Conservation (phyloP, 225 moss, liverwort and hornwort species). For the Anthoceros angustus region DNA sequence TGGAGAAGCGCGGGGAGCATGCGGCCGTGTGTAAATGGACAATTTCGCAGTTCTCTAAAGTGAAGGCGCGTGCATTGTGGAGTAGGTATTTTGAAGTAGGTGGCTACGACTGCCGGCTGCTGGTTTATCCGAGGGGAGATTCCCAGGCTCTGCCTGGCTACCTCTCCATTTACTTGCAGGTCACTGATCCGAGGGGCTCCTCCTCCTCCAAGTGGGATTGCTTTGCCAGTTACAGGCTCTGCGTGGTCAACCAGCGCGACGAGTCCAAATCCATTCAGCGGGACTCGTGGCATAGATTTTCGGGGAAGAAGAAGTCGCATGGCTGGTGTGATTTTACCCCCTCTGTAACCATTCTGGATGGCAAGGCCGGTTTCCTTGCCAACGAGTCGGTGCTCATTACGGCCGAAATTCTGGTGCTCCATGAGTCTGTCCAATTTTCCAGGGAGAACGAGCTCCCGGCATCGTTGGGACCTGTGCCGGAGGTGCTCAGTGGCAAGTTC, state of each 20-base stretch:
- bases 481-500: slow-evolving; percentile 98
- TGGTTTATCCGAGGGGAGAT: slow-evolving; percentile 93
- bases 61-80: slow-evolving; percentile 89
- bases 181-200: slow-evolving; percentile 90
- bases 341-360: slow-evolving; percentile 70
- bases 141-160: slow-evolving; percentile 99
- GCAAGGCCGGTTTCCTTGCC: slow-evolving; percentile 75
- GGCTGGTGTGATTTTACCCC: slow-evolving; percentile 99
- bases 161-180: slow-evolving; percentile 93
- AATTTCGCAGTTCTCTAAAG: slow-evolving; percentile 89
- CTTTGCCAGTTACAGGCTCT: slow-evolving; percentile 92
- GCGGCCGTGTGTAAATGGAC: slow-evolving; percentile 98
- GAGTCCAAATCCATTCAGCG: slow-evolving; percentile 91
- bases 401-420: slow-evolving; percentile 86
- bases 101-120: slow-evolving; percentile 93
- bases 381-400: slow-evolving; percentile 88
- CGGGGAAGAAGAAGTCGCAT: slow-evolving; percentile 96
- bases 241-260: slow-evolving; percentile 90
- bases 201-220: slow-evolving; percentile 99
- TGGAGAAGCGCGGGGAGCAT: slow-evolving; percentile 95
- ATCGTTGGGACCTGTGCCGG: slow-evolving; percentile 69
- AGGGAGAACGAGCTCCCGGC: slow-evolving; percentile 91
- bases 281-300: slow-evolving; percentile 98
- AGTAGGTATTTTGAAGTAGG: slow-evolving; percentile 99
- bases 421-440: slow-evolving; percentile 94